Evolutionary conservation across 2,329 filamentous ascomycete species (phyloP), one percentile per base, ranked within the genome.

Genomic region (Apiospora kogelbergensis): DNA sequence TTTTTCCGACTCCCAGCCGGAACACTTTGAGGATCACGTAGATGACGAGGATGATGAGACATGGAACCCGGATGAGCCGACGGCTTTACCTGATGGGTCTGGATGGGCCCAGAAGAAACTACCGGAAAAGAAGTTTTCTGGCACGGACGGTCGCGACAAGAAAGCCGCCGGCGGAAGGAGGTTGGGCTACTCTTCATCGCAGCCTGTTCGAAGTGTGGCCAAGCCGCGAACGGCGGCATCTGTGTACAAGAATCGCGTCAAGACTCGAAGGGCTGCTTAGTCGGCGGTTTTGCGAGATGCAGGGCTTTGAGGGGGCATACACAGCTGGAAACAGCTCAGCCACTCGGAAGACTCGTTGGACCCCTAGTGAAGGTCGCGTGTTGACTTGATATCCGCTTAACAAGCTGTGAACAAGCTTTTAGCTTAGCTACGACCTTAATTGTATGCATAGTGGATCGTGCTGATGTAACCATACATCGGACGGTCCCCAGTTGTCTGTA

Each of bases 11-110:
- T 74, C 78, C 0, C 80, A 81, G 68, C 75, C 78, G 5, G 74
- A 73, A 6, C 74, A 77, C 22, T 72, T 71, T 3, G 80, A 83
- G 67, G 63, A 80, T 66, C 80, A 82, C 63, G 79, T 80, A 1
- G 81, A 83, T 13, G 77, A 77, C 20, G 73, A 77, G n/a, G 73
- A 81, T 42, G 81, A 83, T 67, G 76, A 72, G 26, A 80, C 76
- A 0, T 81, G 81, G 45, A 71, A 75, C 40, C 77, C 77, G 3
- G 41, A 44, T 30, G 24, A 37, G 9, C 67, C 69, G 4, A 63
- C 68, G 11, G 70, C 69, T 22, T 72, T 71, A 33, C 68, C 72
- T 10, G 70, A 63, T 66, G 70, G 71, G 5, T 71, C 71, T 7
- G 71, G 73, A 17, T 75, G 74, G 75, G 74, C 76, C 10, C 68